Evolutionary conservation across 2,329 filamentous ascomycete genomes (phyloP), one percentile per base, ranked within the genome.

Genomic region (Teratosphaeria pseudoeucalypti): DNA sequence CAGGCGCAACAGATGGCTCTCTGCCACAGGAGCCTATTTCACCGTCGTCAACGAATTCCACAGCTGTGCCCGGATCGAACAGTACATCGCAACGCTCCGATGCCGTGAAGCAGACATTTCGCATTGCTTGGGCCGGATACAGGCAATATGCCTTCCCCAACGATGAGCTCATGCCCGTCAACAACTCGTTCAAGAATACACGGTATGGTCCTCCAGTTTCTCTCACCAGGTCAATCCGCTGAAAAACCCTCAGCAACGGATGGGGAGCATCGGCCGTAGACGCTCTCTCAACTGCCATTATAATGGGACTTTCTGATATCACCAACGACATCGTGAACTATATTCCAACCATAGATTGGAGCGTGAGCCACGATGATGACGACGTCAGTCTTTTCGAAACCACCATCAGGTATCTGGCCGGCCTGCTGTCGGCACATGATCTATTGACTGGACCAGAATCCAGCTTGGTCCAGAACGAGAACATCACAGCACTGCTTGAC

Each of bases 251-350:
- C n/a, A 54, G 53, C 27, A 56, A 56, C 43, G 55, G 55, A 5
- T 56, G 55, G 55, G 55, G 55, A 39, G 55, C 55, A 12, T 56
- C 55, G 19, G 55, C 55, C 23, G 55, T 47, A n/a, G 55, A 56
- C n/a, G 55, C 55, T 47, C 37, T 56, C 3, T 56, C 55, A 14
- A 56, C 55, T 14, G 55, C 55, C 55, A 56, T 56, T n/a, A 23
- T 56, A 9, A 56, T 56, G 55, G 32, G 55, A 34, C 26, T 39
- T 14, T 23, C 55, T 9, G 32, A 39, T 3, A 47, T 47, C 34
- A 37, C 34, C 23, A 39, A 56, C 5, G 55, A 56, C 26, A 56
- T 56, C 55, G 27, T 56, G 6, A 34, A 29, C 27, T 56, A 43
- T 23, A 37, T 56, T 9, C 55, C 55, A 39, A 56, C 27, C 12